Evolutionary conservation across 1,139 yeast genomes (phyloP).

Genomic region (Sugiyamaella sp.): DNA sequence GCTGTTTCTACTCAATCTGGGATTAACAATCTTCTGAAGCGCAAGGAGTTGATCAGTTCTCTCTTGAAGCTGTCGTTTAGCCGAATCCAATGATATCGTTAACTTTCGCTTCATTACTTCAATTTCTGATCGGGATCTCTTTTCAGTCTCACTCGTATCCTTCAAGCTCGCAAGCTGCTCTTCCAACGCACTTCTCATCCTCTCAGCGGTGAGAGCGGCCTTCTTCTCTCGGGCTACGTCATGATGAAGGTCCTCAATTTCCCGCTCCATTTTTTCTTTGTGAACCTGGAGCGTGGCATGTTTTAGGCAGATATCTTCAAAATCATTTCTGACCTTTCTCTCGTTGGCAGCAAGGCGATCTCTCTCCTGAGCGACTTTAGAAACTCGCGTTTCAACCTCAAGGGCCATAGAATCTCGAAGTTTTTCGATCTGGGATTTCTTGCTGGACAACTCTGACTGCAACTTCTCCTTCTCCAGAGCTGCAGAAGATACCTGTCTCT

Average conservation of each 20-base stretch:
- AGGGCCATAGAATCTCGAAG: slow-evolving; percentile 43
- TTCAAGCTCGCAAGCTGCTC: slow-evolving; percentile 33
- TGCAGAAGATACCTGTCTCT: slow-evolving; percentile 30
- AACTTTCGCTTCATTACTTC: slow-evolving; percentile 38
- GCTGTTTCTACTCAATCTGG: slow-evolving; percentile 24
- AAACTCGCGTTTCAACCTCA: slow-evolving; percentile 51
- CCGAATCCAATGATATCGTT: slow-evolving; percentile 31
- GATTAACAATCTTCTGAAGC: slow-evolving; percentile 35
- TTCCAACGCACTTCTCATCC: slow-evolving; percentile 31
- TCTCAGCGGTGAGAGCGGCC: slow-evolving; percentile 34
- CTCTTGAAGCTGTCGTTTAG: slow-evolving; percentile 35
- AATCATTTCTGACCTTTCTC: slow-evolving; percentile 40
- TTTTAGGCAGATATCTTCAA: slow-evolving; percentile 33
- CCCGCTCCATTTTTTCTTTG: slow-evolving; percentile 73
- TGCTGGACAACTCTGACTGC: slow-evolving; percentile 32
- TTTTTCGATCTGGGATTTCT: slow-evolving; percentile 42
- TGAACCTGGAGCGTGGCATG: slow-evolving; percentile 34
- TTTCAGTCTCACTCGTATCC: slow-evolving; percentile 33
- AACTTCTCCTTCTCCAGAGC: slow-evolving; percentile 37
- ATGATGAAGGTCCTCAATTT: slow-evolving; percentile 63
- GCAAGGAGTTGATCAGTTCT: slow-evolving; percentile 36
- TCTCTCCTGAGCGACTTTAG: slow-evolving; percentile 37
- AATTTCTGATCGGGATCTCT: slow-evolving; percentile 37
- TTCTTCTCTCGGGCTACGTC: slow-evolving; percentile 39
- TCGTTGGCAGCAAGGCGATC: slow-evolving; percentile 48